Conservation (phyloP, 192 early-diverging fungal genomes). For the Backusella morwellensis region DNA sequence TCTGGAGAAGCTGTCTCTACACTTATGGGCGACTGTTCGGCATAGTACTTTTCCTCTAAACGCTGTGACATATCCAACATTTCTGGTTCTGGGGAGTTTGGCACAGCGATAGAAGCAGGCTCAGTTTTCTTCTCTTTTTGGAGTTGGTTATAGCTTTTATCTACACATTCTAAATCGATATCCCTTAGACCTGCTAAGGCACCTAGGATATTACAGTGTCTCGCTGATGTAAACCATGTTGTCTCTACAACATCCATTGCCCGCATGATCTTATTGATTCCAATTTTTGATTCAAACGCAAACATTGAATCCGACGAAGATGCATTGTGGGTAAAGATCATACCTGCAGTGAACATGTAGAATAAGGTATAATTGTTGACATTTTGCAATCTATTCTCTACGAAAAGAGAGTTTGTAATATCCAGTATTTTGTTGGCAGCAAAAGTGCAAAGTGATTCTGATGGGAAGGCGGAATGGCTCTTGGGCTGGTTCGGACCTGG, state of each 20-base stretch:
- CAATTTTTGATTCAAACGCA: conserved; percentile 31
- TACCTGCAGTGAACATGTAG: conserved; percentile 34
- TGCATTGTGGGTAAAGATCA: conserved; percentile 39
- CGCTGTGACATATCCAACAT: background rate
- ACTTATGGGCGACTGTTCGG: background rate
- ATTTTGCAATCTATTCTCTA: conserved; percentile 14
- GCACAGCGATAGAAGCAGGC: conserved; percentile 27
- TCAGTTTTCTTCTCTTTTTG: background rate
- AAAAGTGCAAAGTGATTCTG: conserved; percentile 27
- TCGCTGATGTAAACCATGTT: conserved; percentile 33
- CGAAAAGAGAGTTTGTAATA: conserved; percentile 28
- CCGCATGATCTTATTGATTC: conserved; percentile 32
- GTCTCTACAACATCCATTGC: conserved; percentile 29
- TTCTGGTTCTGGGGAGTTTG: conserved; percentile 26
- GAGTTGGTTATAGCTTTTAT: conserved; percentile 18
- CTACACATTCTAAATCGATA: conserved; percentile 25
- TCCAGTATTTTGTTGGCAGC: conserved; percentile 38
- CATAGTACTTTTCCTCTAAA: background rate
- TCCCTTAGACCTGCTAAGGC: conserved; percentile 31
- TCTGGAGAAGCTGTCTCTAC: background rate
- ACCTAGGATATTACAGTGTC: conserved; percentile 31
- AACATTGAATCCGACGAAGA: conserved; percentile 24
- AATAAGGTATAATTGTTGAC: conserved; percentile 34
- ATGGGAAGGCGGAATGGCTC: conserved; percentile 20
- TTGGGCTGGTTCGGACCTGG: conserved; percentile 12